These are phyloP conservation scores for Multifurca ochricompacta DNA, from an alignment of 768 basidiomycete genomes.

Conservation along the genomic window DNA sequence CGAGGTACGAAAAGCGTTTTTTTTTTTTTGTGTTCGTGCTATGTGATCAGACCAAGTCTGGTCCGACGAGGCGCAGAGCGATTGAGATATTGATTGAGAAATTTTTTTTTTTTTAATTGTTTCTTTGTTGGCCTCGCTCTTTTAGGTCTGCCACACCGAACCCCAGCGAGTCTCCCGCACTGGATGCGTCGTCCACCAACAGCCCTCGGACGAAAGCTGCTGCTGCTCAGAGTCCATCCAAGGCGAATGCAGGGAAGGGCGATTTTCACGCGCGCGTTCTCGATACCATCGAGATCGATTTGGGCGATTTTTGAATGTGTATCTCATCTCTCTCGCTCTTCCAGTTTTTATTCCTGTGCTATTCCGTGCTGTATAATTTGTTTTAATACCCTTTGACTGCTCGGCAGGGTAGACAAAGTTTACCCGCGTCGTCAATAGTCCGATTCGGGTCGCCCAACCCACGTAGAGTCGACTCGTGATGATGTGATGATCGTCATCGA, in stretches of 20 bases:
- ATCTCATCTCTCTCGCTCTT: not conserved
- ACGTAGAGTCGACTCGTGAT: not conserved
- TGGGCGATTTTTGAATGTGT: slow-evolving; percentile 71
- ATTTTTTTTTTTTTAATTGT: slow-evolving; percentile 2
- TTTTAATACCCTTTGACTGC: not conserved
- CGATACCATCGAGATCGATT: slow-evolving; percentile 64
- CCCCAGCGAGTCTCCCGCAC: slow-evolving; percentile 26
- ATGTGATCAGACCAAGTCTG: too few species aligned
- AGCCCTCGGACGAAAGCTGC: slow-evolving; percentile 22
- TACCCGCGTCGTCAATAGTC: slow-evolving; percentile 5
- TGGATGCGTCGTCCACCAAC: slow-evolving; percentile 30
- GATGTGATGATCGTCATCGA: not conserved
- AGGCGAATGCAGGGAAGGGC: slow-evolving; percentile 30
- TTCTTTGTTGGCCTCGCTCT: slow-evolving; percentile 11
- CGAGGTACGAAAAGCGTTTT: slow-evolving; percentile 44
- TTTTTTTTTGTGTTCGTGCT: not conserved
- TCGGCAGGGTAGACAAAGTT: slow-evolving; percentile 5
- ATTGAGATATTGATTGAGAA: not conserved
- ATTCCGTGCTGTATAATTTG: not conserved
- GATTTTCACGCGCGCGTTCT: slow-evolving; percentile 52
- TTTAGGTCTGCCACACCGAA: slow-evolving; percentile 37
- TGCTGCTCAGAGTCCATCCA: slow-evolving; percentile 24
- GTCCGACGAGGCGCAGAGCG: not conserved
- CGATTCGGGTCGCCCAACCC: not conserved
- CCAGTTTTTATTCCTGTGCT: not conserved